Evolutionary conservation across 345 rosid genomes (phyloP), one percentile per base, ranked within the genome.

Genomic region (Luvunga scandens): DNA sequence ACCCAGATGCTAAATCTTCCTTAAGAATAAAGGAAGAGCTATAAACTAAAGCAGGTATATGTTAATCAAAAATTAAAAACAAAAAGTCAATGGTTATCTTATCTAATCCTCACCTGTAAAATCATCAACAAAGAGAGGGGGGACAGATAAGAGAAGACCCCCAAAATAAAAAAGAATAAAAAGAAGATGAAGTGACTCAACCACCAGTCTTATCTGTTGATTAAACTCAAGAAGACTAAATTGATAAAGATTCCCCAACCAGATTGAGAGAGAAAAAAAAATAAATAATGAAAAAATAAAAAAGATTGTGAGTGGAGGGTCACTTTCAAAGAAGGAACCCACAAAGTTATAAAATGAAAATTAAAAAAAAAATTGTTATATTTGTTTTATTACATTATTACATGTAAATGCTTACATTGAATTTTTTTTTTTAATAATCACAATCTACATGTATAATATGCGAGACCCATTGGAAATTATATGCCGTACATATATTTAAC

Each of bases 161-260:
- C 27, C 19, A 42, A 63, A 45, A 68, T 14, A 56, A 27, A 45
- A 68, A 75, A 34, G 9, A 13, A 45, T 45, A 45, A 31, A 33
- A 71, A n/a, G n/a, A 66, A 60, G 67, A 61, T 48, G 69, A 75
- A 80, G 82, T 80, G 89, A 87, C 85, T 77, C 88, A 83, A 87
- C 91, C 63, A 85, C 87, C 83, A 69, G 77, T 75, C 85, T 88
- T 84, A 60, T 78, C 73, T 75, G 19, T 50, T 77, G 80, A 83
- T 80, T 73, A 53, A 71, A 62, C 72, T 65, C 65, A 22, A n/a
- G 42, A 53, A 48, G 59, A 6, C 66, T 36, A 50, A 78, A 75
- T 81, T 64, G 65, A 60, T 76, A 62, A 72, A 78, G 83, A 83
- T 80, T 82, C 87, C 86, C 18, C 50, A 45, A 75, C 71, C 65